Evolutionary conservation across 805 yeast genomes (phyloP), one percentile per base, ranked within the genome.

Genomic region (Kodamaea hsintzibuensis): DNA sequence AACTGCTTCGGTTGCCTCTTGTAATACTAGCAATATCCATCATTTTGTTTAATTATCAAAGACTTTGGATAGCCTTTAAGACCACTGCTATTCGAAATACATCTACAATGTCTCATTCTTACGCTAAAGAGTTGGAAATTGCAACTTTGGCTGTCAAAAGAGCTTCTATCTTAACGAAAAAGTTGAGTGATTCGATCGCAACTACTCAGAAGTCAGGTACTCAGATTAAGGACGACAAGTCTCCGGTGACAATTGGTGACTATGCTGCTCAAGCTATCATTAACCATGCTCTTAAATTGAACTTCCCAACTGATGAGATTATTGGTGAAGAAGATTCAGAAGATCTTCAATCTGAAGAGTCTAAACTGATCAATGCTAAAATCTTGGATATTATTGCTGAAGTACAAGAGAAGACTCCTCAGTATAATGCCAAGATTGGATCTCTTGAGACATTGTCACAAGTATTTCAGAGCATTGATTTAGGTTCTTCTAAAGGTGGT

Each of bases 211-310:
- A 77, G 72, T 57, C 88, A 19, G 79, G 79, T 5, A 77, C 89
- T 47, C 81, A 91, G 53, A 86, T 91, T 56, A 95, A 95, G 67
- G 80, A 82, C 42, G 99, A 93, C 68, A 83, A 85, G 57, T 90
- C 97, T 1, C 99, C 99, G 0, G 99, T 95, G 13, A 95, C 99
- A 1, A 77, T 89, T 53, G 99, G 98, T 14, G 99, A 95, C 69
- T 95, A 88, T 66, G 97, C 96, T 3, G 92, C 98, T 0, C 99
- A 95, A 66, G 97, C 97, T 0, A 82, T 93, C 45, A 85, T 95
- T 54, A 93, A 91, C 70, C 83, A 90, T 54, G 92, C 97, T 2
- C 82, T 95, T 54, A 79, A 82, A 63, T 69, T 81, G 51, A 88
- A 86, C 59, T 95, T 95, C 76, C 97, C 98, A 1, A 60, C 66